phyloP scores from a whole-genome alignment of 2,329 filamentous ascomycete genomes.

The Penicillium paneum region DNA sequence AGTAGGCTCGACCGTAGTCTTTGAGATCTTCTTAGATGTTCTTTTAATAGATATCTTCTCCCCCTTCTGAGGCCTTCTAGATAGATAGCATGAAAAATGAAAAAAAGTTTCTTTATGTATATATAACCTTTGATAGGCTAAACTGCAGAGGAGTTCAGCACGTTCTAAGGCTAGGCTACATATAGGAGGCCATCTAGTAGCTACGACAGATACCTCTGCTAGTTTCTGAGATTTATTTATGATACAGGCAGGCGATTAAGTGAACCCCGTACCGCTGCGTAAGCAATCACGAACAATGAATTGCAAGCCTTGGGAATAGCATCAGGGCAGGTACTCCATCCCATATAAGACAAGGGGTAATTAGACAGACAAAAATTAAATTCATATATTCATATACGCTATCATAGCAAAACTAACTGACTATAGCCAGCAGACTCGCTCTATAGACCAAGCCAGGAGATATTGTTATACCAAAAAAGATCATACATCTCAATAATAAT shows the following conservation, averaged over 20 bases:
- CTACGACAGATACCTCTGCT: not conserved
- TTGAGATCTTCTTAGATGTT: too few species aligned
- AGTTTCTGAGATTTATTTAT: not conserved
- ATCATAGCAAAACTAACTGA: not conserved
- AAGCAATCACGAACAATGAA: not conserved
- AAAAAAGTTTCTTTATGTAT: too few species aligned
- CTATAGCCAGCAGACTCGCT: not conserved
- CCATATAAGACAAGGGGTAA: not conserved
- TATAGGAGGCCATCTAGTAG: too few species aligned
- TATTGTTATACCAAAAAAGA: not conserved
- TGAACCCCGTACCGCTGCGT: not conserved
- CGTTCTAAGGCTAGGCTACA: not conserved
- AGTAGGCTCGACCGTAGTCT: too few species aligned
- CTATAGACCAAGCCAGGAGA: not conserved
- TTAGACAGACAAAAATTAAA: not conserved
- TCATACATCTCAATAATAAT: conserved; percentile 45
- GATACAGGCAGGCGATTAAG: not conserved
- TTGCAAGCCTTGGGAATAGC: not conserved
- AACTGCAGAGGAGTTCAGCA: not conserved
- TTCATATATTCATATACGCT: not conserved
- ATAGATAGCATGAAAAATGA: too few species aligned
- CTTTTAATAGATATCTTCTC: too few species aligned
- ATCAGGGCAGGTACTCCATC: too few species aligned
- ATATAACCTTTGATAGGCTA: too few species aligned
- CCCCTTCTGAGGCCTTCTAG: too few species aligned